Evolutionary conservation across 2,329 filamentous ascomycete genomes (phyloP).

Genomic region (Hypoxylon sp.): DNA sequence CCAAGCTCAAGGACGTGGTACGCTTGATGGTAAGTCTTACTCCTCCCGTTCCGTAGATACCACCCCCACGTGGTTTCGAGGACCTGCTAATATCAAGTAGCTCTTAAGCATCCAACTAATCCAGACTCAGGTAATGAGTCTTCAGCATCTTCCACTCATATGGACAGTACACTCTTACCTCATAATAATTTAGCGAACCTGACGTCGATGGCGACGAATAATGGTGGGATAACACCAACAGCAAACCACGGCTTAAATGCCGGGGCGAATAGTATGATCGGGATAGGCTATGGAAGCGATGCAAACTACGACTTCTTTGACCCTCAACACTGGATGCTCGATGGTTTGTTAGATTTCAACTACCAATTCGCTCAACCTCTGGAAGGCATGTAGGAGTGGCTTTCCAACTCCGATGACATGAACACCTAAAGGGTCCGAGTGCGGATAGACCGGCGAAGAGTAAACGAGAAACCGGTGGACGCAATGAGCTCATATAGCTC

Average conservation of each 20-base stretch:
- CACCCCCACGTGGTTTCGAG: constrained; percentile 49
- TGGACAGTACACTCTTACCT: constrained; percentile 72
- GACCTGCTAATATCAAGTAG: constrained; percentile 62
- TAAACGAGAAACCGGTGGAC: not conserved
- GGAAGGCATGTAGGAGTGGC: constrained; percentile 63
- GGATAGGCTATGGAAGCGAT: constrained; percentile 71
- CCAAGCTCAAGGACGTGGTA: constrained; percentile 77
- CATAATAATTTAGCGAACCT: constrained; percentile 65
- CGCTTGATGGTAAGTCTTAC: constrained; percentile 74
- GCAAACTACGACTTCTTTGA: constrained; percentile 90
- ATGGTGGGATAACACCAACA: constrained; percentile 68
- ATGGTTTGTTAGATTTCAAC: constrained; percentile 86
- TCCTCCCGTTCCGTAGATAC: constrained; percentile 50
- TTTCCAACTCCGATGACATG: not conserved
- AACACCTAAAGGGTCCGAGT: not conserved
- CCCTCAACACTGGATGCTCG: constrained; percentile 93
- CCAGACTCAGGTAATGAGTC: constrained; percentile 84
- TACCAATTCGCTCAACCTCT: constrained; percentile 71
- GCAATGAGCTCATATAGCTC: constrained; percentile 1
- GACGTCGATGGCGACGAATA: constrained; percentile 61
- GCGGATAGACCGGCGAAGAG: constrained; percentile 10
- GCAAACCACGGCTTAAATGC: constrained; percentile 62
- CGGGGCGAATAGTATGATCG: constrained; percentile 64
- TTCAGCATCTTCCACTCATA: constrained; percentile 76
- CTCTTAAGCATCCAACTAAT: constrained; percentile 88